These are phyloP conservation scores for Nymphaea thermarum DNA, from an alignment of 164 flowering plant genomes.

Conservation along the genomic window DNA sequence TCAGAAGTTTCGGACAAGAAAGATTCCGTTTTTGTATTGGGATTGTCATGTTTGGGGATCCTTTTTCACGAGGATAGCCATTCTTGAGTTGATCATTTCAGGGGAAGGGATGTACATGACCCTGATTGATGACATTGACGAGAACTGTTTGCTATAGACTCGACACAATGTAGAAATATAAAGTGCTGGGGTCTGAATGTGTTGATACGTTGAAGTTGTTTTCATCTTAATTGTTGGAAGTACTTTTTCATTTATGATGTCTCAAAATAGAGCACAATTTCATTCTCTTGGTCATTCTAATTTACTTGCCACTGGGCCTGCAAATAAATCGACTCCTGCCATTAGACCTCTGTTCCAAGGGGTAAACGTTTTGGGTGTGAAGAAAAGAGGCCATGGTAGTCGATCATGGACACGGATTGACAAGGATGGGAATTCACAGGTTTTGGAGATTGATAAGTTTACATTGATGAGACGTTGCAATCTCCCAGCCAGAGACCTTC, in stretches of 20 bases:
- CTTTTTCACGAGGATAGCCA: background rate
- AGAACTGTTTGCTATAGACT: background rate
- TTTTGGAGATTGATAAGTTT: slow-evolving; percentile 69
- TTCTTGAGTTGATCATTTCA: too few relatives aligned
- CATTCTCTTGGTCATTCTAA: background rate
- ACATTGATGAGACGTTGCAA: slow-evolving; percentile 77
- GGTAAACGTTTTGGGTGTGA: slow-evolving; percentile 26
- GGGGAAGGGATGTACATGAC: background rate
- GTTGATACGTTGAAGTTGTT: background rate
- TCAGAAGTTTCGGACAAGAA: background rate
- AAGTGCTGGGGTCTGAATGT: background rate
- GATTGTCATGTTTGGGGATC: background rate
- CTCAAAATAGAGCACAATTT: background rate
- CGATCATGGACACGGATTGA: slow-evolving; percentile 94
- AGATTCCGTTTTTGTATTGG: background rate
- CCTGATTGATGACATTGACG: background rate
- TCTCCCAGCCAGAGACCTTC: slow-evolving; percentile 84
- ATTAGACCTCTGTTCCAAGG: slow-evolving; percentile 19
- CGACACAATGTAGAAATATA: background rate
- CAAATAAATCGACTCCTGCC: background rate
- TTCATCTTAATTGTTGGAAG: background rate
- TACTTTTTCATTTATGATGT: too few relatives aligned
- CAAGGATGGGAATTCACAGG: slow-evolving; percentile 44
- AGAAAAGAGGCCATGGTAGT: slow-evolving; percentile 79
- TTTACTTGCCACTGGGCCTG: background rate